These are phyloP conservation scores for Penicillium sp. DNA, from an alignment of 2,329 filamentous ascomycete genomes.

Conservation along the genomic window DNA sequence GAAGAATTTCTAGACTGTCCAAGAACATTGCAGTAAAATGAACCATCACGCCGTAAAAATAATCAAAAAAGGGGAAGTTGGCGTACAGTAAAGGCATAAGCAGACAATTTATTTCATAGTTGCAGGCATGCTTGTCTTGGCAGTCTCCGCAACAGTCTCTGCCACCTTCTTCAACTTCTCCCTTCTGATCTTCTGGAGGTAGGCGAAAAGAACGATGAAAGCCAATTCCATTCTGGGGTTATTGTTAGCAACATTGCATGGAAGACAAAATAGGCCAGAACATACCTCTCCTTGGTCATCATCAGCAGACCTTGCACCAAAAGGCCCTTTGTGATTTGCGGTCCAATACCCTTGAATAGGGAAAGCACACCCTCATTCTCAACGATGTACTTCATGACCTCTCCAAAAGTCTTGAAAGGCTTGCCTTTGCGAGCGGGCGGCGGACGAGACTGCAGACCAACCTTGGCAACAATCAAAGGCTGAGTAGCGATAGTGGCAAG, in stretches of 20 bases:
- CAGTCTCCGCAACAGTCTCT: slow-evolving; percentile 61
- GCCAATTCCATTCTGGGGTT: slow-evolving; percentile 72
- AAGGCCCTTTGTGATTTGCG: slow-evolving; percentile 89
- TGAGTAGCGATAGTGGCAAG: slow-evolving; percentile 90
- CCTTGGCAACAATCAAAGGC: slow-evolving; percentile 95
- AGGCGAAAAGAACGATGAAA: slow-evolving; percentile 83
- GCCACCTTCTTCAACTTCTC: slow-evolving; percentile 69
- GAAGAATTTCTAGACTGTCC: slow-evolving; percentile 13
- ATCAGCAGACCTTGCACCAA: slow-evolving; percentile 94
- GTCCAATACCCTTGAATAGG: slow-evolving; percentile 96
- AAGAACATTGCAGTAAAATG: neutral
- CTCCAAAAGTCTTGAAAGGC: slow-evolving; percentile 87
- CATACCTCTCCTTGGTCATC: slow-evolving; percentile 96
- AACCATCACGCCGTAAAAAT: neutral
- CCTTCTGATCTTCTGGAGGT: slow-evolving; percentile 68
- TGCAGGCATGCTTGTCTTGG: slow-evolving; percentile 53
- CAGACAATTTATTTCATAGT: slow-evolving; percentile 46
- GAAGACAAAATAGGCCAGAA: neutral
- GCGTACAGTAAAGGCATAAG: slow-evolving; percentile 9
- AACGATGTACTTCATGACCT: slow-evolving; percentile 93
- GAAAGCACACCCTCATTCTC: slow-evolving; percentile 78
- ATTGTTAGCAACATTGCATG: slow-evolving; percentile 10
- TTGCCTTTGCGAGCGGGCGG: slow-evolving; percentile 81
- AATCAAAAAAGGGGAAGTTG: slow-evolving; percentile 8
- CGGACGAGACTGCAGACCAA: slow-evolving; percentile 90